Evolutionary conservation across 202 grass and related monocot species (phyloP), one percentile per base, ranked within the genome.

Genomic region (Setaria viridis): DNA sequence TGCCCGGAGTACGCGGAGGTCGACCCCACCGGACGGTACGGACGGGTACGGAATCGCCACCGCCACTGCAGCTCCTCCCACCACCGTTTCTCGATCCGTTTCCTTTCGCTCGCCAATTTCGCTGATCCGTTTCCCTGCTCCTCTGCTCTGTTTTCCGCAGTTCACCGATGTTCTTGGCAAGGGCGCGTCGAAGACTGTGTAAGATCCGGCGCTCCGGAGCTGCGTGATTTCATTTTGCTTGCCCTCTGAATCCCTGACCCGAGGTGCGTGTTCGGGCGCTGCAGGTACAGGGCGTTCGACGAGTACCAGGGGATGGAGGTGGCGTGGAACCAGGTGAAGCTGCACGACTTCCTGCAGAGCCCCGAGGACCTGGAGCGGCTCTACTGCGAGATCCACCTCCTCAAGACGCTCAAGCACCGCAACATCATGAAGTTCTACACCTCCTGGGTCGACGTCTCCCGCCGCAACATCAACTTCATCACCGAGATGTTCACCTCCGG

Each of bases 401-500:
- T 99, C 66, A 95, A 94, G 85, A 99, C 94, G 57, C 89, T 99
- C 82, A 92, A 88, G 84, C 97, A 99, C 90, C 86, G 75, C 71
- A 99, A 99, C 88, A 94, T 99, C 73, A 96, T 99, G 88, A 92
- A 99, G 79, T 99, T 99, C 83, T 94, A 96, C 69, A 91, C 97
- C 37, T 99, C 97, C 25, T 99, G 97, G 97, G 94, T 99, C 46
- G 97, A 99, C 72, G 74, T 84, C 88, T 79, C 92, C 45, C 82
- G 72, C 64, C 88, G 92, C 50, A 93, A 99, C 92, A 95, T 99
- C 92, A 99, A 99, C 82, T 99, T 99, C 90, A 90, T 99, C 92
- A 99, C 97, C 15, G 97, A 99, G 80, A 91, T 99, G 97, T 99
- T 99, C 90, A 94, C 93, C 62, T 99, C 97, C n/a, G 97, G 97